Base-by-base conservation (phyloP, 2,329 filamentous ascomycete genomes). In the Clarireedia paspali region DNA sequence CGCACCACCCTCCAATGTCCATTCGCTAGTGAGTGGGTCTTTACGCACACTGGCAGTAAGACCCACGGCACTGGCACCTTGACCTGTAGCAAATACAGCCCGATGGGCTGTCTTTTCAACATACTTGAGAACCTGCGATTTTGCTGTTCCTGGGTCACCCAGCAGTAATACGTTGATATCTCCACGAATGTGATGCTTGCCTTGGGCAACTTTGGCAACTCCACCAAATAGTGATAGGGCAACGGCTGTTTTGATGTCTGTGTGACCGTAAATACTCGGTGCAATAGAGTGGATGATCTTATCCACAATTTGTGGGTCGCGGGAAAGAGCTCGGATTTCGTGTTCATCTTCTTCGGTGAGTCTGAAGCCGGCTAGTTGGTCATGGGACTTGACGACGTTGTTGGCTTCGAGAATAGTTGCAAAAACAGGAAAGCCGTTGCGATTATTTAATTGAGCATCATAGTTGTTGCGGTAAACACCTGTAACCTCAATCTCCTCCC, bases 381-480 rank as follows among this genome's bases (percentile, higher is more conserved):
- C 94, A 69, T 99, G 94, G 0, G 92, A 87, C 72, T 99, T 99
- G 72, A 97, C 86, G 5, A 97, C 84, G 64, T 99, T 91, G 73
- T 99, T 99, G 26, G 95, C 95, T 72, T 99, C 94, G 4, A 99
- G 81, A 57, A 99, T 94, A 0, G 94, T 99, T 4, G 94, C 92
- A 71, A 99, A 99, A 38, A 99, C 94, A 0, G 94, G 94, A 74
- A 99, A 97, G 4, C 94, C 94, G 68, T 97, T 99, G 68, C 94
- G 92, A 75, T 96, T 97, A 75, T 99, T 99, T 54, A 99, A 81
- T 65, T 95, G 90, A 3, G 94, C 91, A 70, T 97, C 92, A 68
- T 96, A 99, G 74, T 95, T 97, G 77, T 99, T 99, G 65, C 91
- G 87, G 74, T 99, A 99, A 64, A 96, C 89, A 61, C 94, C 94